A percentile compares a stretch with the other conserved stretches of the same genome.
Evolutionary conservation across 306 rosid species (phyloP).

Genomic region (Mimosa pudica): DNA sequence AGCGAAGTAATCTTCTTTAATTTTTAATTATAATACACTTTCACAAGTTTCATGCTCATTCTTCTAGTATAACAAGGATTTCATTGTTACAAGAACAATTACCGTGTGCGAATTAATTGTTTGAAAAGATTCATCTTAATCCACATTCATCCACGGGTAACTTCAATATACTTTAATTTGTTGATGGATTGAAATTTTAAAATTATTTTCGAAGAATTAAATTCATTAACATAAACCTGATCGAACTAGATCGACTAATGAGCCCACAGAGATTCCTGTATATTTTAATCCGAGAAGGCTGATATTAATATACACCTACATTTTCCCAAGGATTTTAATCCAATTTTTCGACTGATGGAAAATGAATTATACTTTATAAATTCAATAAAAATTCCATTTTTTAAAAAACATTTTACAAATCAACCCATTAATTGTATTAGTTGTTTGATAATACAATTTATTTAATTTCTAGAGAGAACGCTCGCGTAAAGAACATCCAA

Average conservation of each 20-base stretch:
- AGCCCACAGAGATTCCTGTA: too few relatives aligned
- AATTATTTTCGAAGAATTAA: too few relatives aligned
- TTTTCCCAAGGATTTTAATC: not conserved
- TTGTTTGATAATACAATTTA: not conserved
- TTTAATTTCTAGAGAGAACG: not conserved
- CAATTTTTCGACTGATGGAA: not conserved
- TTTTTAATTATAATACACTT: not conserved
- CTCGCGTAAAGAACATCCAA: too few relatives aligned
- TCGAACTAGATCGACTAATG: too few relatives aligned
- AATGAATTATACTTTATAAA: not conserved
- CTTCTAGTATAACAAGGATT: not conserved
- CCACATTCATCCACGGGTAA: not conserved
- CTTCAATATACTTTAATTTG: too few relatives aligned
- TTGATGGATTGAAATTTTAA: too few relatives aligned
- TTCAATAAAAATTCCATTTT: not conserved
- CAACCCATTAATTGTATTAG: not conserved
- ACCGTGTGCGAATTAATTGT: not conserved
- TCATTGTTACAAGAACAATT: not conserved
- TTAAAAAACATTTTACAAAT: not conserved
- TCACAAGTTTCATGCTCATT: not conserved
- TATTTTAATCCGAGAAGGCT: too few relatives aligned
- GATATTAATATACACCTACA: too few relatives aligned
- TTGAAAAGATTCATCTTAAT: not conserved
- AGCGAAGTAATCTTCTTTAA: conserved; percentile 20
- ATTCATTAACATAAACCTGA: too few relatives aligned